These are phyloP conservation scores for Microbotryomycetes sp. DNA, from an alignment of 1,284 basidiomycete genomes.

Conservation along the genomic window DNA sequence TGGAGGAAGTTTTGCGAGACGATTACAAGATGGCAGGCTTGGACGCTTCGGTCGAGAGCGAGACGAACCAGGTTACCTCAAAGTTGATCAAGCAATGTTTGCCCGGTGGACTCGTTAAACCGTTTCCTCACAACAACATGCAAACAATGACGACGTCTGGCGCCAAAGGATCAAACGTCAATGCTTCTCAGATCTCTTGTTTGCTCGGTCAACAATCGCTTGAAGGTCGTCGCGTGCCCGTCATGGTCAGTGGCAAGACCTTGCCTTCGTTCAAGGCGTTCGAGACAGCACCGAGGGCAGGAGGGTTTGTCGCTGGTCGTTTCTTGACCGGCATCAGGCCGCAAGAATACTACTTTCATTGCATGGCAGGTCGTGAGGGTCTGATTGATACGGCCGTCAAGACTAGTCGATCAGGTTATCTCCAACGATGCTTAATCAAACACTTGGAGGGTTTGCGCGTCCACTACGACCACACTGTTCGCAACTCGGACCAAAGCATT, in stretches of 20 bases:
- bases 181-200: constrained; percentile 96
- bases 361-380: constrained; percentile 99
- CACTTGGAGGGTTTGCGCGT: constrained; percentile 93
- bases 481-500: constrained; percentile 85
- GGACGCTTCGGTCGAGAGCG: constrained; percentile 65
- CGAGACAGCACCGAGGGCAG: constrained; percentile 93
- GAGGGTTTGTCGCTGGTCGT: constrained; percentile 98
- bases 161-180: constrained; percentile 96
- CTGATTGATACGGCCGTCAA: constrained; percentile 99
- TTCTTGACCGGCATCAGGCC: constrained; percentile 98
- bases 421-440: constrained; percentile 97
- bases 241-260: constrained; percentile 99
- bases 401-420: constrained; percentile 95
- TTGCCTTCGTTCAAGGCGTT: constrained; percentile 95
- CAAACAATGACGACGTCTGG: constrained; percentile 98
- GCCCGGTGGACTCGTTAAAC: constrained; percentile 78
- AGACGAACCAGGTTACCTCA: constrained; percentile 83
- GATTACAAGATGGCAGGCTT: constrained; percentile 96
- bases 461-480: constrained; percentile 97
- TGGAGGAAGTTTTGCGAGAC: constrained; percentile 93
- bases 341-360: constrained; percentile 99
- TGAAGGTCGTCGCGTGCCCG: constrained; percentile 95
- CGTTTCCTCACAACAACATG: constrained; percentile 99
- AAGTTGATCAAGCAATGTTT: constrained; percentile 63
- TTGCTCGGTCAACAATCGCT: constrained; percentile 94